Conservation (phyloP, 208 protist species). For the Trypanosoma lewisi region DNA sequence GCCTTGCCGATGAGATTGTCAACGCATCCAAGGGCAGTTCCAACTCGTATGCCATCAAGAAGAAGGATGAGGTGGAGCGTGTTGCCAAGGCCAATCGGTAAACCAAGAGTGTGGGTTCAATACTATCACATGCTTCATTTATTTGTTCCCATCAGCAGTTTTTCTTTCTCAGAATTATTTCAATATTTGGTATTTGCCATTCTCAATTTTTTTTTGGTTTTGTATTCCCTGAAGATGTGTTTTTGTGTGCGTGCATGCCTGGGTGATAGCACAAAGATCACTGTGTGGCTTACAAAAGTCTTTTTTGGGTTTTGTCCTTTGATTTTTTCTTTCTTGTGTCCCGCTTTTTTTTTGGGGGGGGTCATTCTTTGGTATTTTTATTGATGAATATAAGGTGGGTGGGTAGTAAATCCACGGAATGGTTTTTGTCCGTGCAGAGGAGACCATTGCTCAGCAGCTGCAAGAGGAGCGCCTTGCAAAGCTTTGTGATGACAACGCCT, state of each 20-base stretch:
- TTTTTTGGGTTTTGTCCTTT: not conserved
- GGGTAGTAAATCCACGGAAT: not conserved
- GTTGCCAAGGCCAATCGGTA: slow-evolving; percentile 99
- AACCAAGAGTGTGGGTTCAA: slow-evolving; percentile 29
- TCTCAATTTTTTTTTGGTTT: slow-evolving; percentile 16
- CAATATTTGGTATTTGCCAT: slow-evolving; percentile 7
- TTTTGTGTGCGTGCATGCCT: slow-evolving; percentile 8
- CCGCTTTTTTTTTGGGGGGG: not conserved
- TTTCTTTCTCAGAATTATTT: slow-evolving; percentile 13
- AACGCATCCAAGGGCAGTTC: slow-evolving; percentile 98
- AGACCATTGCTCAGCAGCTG: slow-evolving; percentile 12
- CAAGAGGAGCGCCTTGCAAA: slow-evolving; percentile 39
- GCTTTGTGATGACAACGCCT: slow-evolving; percentile 70
- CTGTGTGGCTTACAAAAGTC: not conserved
- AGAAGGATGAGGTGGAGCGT: slow-evolving; percentile 99
- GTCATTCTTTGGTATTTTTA: not conserved
- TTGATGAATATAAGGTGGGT: not conserved
- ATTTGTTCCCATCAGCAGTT: not conserved
- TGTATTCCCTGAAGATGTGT: slow-evolving; percentile 21
- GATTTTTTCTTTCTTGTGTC: not conserved
- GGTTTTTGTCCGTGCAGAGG: not conserved
- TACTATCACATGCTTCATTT: not conserved
- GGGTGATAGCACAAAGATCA: not conserved
- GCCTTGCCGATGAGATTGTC: slow-evolving; percentile 99
- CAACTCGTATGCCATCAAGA: slow-evolving; percentile 99